Evolutionary conservation across 305 asterid genomes (phyloP), one percentile per base, ranked within the genome.

Genomic region (Fraxinus baroniana): DNA sequence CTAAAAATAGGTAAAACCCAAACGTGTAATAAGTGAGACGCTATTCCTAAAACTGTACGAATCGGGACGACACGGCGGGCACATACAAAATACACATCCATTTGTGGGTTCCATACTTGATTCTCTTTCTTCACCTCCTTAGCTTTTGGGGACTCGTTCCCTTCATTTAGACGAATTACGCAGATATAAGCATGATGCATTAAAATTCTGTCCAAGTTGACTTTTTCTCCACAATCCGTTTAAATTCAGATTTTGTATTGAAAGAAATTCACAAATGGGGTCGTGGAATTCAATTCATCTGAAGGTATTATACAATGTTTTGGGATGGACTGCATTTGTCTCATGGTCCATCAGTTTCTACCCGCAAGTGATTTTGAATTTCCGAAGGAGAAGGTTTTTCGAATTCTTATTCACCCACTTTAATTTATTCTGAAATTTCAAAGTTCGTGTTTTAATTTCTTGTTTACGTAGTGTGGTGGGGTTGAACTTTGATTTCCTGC

Each of bases 301-400:
- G 39, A 89, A 95, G 87, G 90, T 95, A 8, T 44, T 95, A 76
- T 91, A 91, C 90, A 89, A 84, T 74, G 89, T 95, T 74, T 77
- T 91, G 77, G 98, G 98, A n/a, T 95, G 98, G 98, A 37, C 91
- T 68, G 98, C 98, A 2, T 95, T 95, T 30, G 52, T 81, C 7
- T 87, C 98, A 3, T 95, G 98, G 98, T 92, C 98, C 72, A 86
- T 95, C 90, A 91, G 98, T 84, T 95, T 95, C 91, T 95, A 95
- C 85, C 98, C 98, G 30, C 98, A 95, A 81, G 91, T 88, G 10
- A 78, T 90, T 77, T 70, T 95, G 82, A 95, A 95, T 89, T 95
- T 90, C 84, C 90, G 82, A 1, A 83, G 98, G 72, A 93, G 91
- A 88, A 95, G 98, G 98, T 95, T 41, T 46, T 17, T 18, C 18